A percentile compares a stretch with the other conserved stretches of the same genome.
phyloP scores from a whole-genome alignment of 2,329 filamentous ascomycete genomes.

The Fusarium sp. region DNA sequence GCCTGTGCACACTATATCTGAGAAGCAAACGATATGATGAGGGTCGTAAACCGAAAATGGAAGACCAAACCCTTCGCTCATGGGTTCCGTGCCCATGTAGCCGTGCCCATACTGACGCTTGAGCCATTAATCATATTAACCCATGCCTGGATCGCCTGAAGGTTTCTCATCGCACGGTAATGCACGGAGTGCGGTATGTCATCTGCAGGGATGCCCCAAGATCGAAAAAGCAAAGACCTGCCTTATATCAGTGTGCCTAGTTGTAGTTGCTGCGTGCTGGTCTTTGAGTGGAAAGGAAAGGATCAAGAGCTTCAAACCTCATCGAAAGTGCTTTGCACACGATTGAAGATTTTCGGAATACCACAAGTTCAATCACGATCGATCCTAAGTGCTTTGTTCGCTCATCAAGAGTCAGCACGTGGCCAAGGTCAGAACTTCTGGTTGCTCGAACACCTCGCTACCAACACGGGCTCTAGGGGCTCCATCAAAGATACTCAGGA shows the following conservation, averaged over 20 bases:
- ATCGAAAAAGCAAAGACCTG: constrained; percentile 15
- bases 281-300: not conserved
- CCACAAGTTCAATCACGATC: not conserved
- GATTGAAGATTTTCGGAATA: not conserved
- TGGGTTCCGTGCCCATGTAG: not conserved
- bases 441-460: constrained; percentile 5
- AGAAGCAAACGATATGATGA: constrained; percentile 20
- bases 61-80: not conserved
- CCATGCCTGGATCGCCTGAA: not conserved
- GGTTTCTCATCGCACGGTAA: constrained; percentile 8
- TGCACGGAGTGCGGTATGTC: constrained; percentile 9
- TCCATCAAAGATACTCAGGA: not conserved
- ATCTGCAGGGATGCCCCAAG: constrained; percentile 20
- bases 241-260: not conserved
- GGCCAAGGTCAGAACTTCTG: not conserved
- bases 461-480: not conserved
- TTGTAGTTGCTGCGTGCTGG: not conserved
- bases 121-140: not conserved
- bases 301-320: not conserved
- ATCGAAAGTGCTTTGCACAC: not conserved
- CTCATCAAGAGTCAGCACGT: not conserved
- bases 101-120: constrained; percentile 1
- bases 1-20: constrained; percentile 6
- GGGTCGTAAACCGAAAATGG: not conserved
- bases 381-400: not conserved